Base-by-base conservation (phyloP, 495 filamentous ascomycete species). In the Podospora sp. region DNA sequence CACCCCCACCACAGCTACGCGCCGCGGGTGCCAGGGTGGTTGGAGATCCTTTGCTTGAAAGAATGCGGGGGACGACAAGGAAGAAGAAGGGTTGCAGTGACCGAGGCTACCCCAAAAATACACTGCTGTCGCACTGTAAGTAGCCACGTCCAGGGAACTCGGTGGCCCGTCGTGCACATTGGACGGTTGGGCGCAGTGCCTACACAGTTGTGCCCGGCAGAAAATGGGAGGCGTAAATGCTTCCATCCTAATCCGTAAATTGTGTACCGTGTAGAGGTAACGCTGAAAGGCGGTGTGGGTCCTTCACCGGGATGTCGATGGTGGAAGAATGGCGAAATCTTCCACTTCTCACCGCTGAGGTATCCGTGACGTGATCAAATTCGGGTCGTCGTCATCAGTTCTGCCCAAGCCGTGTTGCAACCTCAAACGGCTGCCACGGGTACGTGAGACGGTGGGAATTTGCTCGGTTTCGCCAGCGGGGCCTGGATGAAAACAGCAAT, bases 381-480 rank as follows among this genome's bases (percentile, higher is more conserved):
- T 14, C 40, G 40, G 40, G 40, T 14, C 40, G 40, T 46, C 40
- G 40, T 14, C 40, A 46, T 46, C 40, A 18, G 40, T 11, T 14
- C 40, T 46, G 12, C 16, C 40, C 40, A 46, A 18, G 16, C 2
- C 40, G 40, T 46, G 40, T 46, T 46, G 40, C 29, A 33, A 33
- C 29, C 29, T 33, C 40, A 59, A n/a, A n/a, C 26, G 56, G 21
- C 62, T 64, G 62, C 49, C n/a, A 56, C 26, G 51, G 49, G 26
- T 24, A 29, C 52, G 11, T 2, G n/a, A 55, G 56, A 26, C 56
- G 12, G 56, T 6, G 56, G 18, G 33, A 33, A 6, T 55, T 35
- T 26, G 1, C 14, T 53, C 21, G 1, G 16, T 35, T 33, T 56
- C 18, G 50, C 55, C 35, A 52, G 27, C 20, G 33, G 33, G 20